Conservation (phyloP, 371 early-diverging fungal species). For the Actinomortierella ambigua region DNA sequence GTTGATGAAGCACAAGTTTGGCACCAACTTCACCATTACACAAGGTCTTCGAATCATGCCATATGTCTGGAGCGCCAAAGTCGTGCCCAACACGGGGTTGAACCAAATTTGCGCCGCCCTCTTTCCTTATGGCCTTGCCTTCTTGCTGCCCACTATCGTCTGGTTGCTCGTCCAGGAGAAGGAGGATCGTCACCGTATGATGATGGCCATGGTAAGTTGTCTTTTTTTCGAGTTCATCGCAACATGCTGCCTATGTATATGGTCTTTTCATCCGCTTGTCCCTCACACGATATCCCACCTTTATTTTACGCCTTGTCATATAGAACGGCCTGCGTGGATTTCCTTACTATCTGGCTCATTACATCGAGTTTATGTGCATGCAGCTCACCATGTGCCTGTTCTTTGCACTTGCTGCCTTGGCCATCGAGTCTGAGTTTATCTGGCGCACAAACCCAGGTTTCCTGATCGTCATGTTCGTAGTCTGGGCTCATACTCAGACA, state of each 20-base stretch:
- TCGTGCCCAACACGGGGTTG: conserved; percentile 3
- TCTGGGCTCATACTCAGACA: conserved; percentile 69
- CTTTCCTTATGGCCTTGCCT: conserved; percentile 54
- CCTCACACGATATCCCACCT: not conserved
- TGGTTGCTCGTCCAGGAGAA: conserved; percentile 71
- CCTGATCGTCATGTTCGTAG: conserved; percentile 58
- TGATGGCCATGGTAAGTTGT: conserved; percentile 69
- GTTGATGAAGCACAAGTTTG: conserved; percentile 26
- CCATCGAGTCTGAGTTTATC: conserved; percentile 58
- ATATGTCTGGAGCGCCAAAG: conserved; percentile 9
- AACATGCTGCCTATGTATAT: not conserved
- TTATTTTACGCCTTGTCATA: not conserved
- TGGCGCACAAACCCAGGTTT: conserved; percentile 55
- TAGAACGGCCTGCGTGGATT: conserved; percentile 65
- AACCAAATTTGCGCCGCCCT: conserved; percentile 11
- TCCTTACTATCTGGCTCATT: conserved; percentile 67
- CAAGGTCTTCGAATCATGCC: conserved; percentile 35
- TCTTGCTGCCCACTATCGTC: conserved; percentile 75
- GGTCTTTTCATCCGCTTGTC: not conserved
- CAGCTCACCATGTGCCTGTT: conserved; percentile 57
- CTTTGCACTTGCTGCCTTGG: conserved; percentile 60
- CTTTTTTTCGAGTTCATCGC: too few species aligned
- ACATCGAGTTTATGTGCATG: conserved; percentile 66
- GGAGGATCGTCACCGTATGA: conserved; percentile 68
- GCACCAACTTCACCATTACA: conserved; percentile 19